Evolutionary conservation across 2,329 filamentous ascomycete species (phyloP).

Genomic region (Drechslerella dactyloides): DNA sequence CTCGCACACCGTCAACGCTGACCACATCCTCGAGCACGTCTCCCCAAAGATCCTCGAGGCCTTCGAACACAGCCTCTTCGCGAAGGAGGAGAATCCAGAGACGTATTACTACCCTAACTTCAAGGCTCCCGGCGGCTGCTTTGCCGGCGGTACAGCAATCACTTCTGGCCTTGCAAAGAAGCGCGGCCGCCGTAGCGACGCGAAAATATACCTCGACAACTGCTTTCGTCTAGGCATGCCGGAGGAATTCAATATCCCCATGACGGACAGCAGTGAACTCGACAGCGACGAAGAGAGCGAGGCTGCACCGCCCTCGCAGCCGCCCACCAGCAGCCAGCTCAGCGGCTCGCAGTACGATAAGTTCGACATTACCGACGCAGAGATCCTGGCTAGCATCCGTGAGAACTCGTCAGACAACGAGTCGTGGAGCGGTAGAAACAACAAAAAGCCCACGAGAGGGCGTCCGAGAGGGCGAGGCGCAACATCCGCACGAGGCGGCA

Average conservation of each 20-base stretch:
- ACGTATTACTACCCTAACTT: conserved; percentile 44
- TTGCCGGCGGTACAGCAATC: conserved; percentile 39
- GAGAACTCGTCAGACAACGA: conserved; percentile 42
- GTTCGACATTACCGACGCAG: conserved; percentile 40
- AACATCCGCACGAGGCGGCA: conserved; percentile 14
- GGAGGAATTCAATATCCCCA: conserved; percentile 37
- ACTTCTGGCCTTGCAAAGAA: conserved; percentile 32
- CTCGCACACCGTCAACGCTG: conserved; percentile 16
- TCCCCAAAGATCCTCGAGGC: conserved; percentile 33
- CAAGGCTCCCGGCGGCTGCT: conserved; percentile 34
- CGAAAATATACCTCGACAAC: conserved; percentile 30
- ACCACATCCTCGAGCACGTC: conserved; percentile 22
- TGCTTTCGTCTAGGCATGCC: conserved; percentile 36
- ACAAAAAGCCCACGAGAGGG: conserved; percentile 13
- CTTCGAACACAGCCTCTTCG: conserved; percentile 39
- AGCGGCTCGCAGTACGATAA: conserved; percentile 45
- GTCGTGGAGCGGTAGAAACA: conserved; percentile 26
- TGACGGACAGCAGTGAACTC: conserved; percentile 30
- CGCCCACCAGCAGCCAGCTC: conserved; percentile 4
- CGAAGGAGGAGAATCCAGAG: conserved; percentile 42
- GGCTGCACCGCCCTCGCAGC: neutral
- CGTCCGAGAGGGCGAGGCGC: conserved; percentile 29
- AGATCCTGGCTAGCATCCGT: conserved; percentile 34
- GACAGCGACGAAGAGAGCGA: conserved; percentile 11
- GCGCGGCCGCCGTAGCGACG: conserved; percentile 27